Evolutionary conservation across 1,139 yeast species (phyloP), one percentile per base, ranked within the genome.

Genomic region (Yamadazyma membranifaciens): DNA sequence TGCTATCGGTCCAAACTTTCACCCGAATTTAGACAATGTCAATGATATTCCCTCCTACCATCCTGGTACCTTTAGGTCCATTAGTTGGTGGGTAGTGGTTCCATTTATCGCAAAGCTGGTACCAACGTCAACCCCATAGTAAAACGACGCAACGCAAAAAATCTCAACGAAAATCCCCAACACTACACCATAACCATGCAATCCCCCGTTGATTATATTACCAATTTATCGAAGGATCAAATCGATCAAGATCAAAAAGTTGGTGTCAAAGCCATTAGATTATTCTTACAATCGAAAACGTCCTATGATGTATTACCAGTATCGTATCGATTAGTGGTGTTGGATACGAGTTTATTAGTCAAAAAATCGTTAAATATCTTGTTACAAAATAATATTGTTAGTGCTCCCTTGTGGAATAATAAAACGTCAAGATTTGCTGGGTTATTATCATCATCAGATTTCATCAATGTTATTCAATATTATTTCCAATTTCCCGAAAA

Each of bases 261-360:
- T 5, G 91, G 89, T 0, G 73, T 85, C 39, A 80, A 78, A 51
- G 89, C 95, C 25, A 92, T 92, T 47, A 71, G 97, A 44, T 69
- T 80, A 34, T 92, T 94, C 56, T 69, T 94, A 39, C 87, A 88
- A 59, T 83, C 95, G 42, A 91, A 92, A 60, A 92, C 96, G 0
- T 87, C 97, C 1, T 94, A 92, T 60, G 99, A 94, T 57, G 98
- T 94, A 25, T 73, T 94, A 39, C 98, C 99, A 1, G 98, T 94
- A 35, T 85, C 95, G 36, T 94, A 92, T 62, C 75, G 98, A 51
- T 75, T 94, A 53, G 87, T 94, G 43, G 98, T 94, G 35, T 78
- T 94, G 53, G 99, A 94, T 60, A 91, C 98, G 2, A 81, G 96
- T 6, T 69, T 94, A 40, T 69, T 89, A 44, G 96, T 94, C 35